Evolutionary conservation across 768 basidiomycete genomes (phyloP).

Genomic region (Boletus fagicola): DNA sequence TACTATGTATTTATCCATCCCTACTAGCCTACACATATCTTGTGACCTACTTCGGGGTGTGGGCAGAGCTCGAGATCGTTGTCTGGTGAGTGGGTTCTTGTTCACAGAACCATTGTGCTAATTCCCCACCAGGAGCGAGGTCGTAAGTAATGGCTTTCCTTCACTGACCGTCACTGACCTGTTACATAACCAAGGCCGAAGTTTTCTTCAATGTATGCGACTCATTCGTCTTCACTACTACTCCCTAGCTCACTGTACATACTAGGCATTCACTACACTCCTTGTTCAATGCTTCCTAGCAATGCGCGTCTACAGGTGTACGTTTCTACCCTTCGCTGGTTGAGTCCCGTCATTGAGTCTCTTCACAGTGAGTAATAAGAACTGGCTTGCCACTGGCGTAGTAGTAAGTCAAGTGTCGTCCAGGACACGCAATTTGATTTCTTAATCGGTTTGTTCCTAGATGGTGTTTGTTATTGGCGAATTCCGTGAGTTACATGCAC

Average conservation of each 20-base stretch:
- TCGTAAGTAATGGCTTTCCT: slow-evolving; percentile 13
- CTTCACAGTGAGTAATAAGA: too few relatives aligned
- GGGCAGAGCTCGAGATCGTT: slow-evolving; percentile 28
- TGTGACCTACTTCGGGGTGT: slow-evolving; percentile 39
- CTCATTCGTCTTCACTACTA: not conserved
- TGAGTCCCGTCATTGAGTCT: not conserved
- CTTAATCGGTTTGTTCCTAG: too few relatives aligned
- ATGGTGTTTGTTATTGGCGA: too few relatives aligned
- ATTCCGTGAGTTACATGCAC: too few relatives aligned
- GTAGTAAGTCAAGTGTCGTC: too few relatives aligned
- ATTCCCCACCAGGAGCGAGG: slow-evolving; percentile 18
- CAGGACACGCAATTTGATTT: too few relatives aligned
- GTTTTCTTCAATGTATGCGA: slow-evolving; percentile 46
- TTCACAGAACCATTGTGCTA: not conserved
- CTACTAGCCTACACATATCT: slow-evolving; percentile 51
- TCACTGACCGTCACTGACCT: slow-evolving; percentile 4
- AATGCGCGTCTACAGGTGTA: slow-evolving; percentile 48
- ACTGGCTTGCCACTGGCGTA: too few relatives aligned
- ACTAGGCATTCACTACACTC: slow-evolving; percentile 41
- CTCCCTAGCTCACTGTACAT: not conserved
- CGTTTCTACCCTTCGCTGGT: slow-evolving; percentile 14
- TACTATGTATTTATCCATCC: not conserved
- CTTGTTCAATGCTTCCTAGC: slow-evolving; percentile 57
- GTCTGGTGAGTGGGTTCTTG: slow-evolving; percentile 40
- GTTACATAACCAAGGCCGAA: slow-evolving; percentile 36